These are phyloP conservation scores for Sarocladium kiliense DNA, from an alignment of 2,329 filamentous ascomycete genomes.

Conservation along the genomic window DNA sequence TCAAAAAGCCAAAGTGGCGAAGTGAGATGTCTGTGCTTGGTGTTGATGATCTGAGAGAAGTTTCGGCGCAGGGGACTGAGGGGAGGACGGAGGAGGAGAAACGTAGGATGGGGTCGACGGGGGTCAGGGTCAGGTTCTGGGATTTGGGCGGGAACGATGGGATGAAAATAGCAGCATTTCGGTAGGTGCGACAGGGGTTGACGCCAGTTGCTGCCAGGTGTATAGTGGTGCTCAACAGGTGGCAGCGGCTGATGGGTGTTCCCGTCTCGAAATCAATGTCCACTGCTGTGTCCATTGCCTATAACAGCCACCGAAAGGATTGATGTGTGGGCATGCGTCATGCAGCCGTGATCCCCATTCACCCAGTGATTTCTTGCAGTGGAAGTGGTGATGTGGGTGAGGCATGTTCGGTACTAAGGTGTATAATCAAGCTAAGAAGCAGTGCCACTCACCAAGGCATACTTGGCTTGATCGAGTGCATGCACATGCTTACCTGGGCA, in stretches of 20 bases:
- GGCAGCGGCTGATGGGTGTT: neutral
- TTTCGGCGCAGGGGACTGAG: neutral
- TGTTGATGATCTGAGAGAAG: neutral
- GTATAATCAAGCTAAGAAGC: neutral
- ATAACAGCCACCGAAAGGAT: neutral
- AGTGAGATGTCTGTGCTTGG: neutral
- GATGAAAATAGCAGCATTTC: conserved; percentile 8
- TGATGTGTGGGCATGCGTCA: neutral
- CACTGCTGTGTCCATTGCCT: neutral
- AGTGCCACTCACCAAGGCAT: neutral
- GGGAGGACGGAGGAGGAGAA: neutral
- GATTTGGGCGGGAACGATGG: neutral
- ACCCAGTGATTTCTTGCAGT: neutral
- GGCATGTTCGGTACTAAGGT: too few relatives aligned
- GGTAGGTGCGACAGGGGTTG: conserved; percentile 3
- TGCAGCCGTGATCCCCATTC: neutral
- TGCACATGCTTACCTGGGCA: too few relatives aligned
- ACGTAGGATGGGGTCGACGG: neutral
- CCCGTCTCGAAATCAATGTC: neutral
- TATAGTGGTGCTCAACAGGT: neutral
- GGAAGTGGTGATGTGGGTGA: too few relatives aligned
- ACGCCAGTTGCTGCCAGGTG: neutral
- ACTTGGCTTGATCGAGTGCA: too few relatives aligned
- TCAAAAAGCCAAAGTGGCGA: neutral
- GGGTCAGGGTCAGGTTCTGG: neutral